Base-by-base conservation (phyloP, 768 basidiomycete species). In the Clathrus columnatus region DNA sequence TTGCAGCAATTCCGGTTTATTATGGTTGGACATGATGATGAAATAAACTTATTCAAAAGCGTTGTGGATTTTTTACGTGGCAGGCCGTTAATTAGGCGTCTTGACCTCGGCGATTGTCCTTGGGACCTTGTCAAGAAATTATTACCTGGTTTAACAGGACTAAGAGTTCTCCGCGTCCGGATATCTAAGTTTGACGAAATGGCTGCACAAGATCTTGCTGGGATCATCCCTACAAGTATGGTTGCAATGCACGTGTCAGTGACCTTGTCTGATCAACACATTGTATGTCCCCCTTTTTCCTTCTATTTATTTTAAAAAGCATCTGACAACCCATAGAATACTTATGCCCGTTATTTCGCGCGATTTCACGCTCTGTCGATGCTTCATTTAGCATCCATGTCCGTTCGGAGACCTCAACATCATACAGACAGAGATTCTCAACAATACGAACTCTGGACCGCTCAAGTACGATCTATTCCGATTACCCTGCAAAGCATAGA, bases 21-120 rank as follows among this genome's bases (percentile, higher is more conserved):
- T 29, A 71, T 84, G 27, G 76, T 85, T 6, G 83, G 79, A 0
- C 82, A 83, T 51, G 81, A 83, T 63, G 76, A 82, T 61, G 78
- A 82, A 48, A 20, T 66, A 2, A 62, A 51, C 2, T 65, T 86
- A 11, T 85, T 82, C 64, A 69, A 75, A 56, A 71, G 76, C 51
- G 78, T 85, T 5, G 75, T 73, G 0, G 74, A 73, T 54, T 83
- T 84, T 61, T 64, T 85, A 21, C 71, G 73, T 18, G 66, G 71
- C 30, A 70, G 83, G 26, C 68, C 68, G 56, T 71, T 68, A 47
- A 66, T 85, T 28, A 64, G 82, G 41, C 68, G 79, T 42, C 70
- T 85, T 28, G 83, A 85, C 66, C 69, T 85, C 29, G 83, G 83
- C 1, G 73, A 68, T 55, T 86, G 83, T 63, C 83, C 83, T 2